These are phyloP conservation scores for Ascoidea rubescens DNA, from an alignment of 805 yeast species.

Conservation along the genomic window DNA sequence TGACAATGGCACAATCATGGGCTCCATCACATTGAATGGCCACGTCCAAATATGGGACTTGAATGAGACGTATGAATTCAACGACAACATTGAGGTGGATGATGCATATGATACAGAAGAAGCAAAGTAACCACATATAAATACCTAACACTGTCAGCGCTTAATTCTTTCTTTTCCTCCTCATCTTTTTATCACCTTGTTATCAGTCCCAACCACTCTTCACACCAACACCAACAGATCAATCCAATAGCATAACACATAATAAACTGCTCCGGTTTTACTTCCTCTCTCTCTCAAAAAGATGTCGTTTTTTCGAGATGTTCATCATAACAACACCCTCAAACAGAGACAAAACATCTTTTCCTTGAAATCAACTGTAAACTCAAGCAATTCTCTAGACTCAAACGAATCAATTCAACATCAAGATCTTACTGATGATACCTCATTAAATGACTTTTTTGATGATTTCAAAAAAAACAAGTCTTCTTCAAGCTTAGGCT, in stretches of 20 bases:
- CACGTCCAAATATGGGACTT: slow-evolving; percentile 6
- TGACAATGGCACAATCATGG: slow-evolving; percentile 24
- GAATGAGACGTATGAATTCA: not conserved
- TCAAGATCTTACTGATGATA: not conserved
- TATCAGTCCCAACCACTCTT: not conserved
- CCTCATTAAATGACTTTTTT: not conserved
- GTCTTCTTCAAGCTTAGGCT: no score
- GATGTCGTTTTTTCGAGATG: not conserved
- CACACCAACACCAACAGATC: not conserved
- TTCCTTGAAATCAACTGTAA: not conserved
- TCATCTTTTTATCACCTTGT: not conserved
- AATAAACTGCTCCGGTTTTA: not conserved
- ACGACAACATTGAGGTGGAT: not conserved
- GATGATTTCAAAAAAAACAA: not conserved
- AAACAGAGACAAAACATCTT: not conserved
- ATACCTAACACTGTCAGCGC: not conserved
- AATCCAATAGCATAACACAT: no score
- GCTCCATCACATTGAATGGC: slow-evolving; percentile 19
- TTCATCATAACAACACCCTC: not conserved
- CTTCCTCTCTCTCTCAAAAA: not conserved
- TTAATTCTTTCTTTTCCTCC: not conserved
- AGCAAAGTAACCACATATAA: no score
- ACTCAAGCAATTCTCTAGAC: not conserved
- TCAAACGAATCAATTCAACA: not conserved
- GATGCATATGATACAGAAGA: no score